Conservation (phyloP, 106 monocot genomes). For the Allium fistulosum region DNA sequence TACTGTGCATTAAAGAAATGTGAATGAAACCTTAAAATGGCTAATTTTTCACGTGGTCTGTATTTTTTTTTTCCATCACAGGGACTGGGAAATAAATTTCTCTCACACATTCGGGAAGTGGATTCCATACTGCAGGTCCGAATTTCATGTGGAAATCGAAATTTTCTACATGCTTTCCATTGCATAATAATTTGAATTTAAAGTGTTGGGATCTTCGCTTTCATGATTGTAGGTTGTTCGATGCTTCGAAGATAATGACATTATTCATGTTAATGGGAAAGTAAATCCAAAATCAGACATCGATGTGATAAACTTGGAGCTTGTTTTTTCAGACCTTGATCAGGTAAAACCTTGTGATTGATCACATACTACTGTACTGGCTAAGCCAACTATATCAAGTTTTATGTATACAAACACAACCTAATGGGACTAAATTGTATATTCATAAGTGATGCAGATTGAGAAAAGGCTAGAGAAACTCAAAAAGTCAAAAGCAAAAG, state of each 20-base stretch:
- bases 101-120: constrained; percentile 94
- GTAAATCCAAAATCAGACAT: constrained; percentile 98
- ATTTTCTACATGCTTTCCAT: not conserved
- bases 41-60: not conserved
- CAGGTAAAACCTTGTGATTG: constrained; percentile 55
- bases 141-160: constrained; percentile 9
- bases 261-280: constrained; percentile 96
- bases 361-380: not conserved
- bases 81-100: constrained; percentile 94
- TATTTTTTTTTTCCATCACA: constrained; percentile 12
- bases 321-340: constrained; percentile 97
- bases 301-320: constrained; percentile 96
- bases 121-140: constrained; percentile 91
- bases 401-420: not conserved
- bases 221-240: constrained; percentile 69
- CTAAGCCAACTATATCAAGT: not conserved
- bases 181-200: not conserved
- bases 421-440: constrained; percentile 24
- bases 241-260: constrained; percentile 98
- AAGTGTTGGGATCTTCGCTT: not conserved
- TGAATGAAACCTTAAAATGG: no score
- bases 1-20: no score
- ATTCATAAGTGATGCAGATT: constrained; percentile 58
- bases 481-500: constrained; percentile 85
- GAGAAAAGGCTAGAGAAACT: constrained; percentile 95